phyloP scores from a whole-genome alignment of 805 yeast species.

The Ascoidea asiatica region DNA sequence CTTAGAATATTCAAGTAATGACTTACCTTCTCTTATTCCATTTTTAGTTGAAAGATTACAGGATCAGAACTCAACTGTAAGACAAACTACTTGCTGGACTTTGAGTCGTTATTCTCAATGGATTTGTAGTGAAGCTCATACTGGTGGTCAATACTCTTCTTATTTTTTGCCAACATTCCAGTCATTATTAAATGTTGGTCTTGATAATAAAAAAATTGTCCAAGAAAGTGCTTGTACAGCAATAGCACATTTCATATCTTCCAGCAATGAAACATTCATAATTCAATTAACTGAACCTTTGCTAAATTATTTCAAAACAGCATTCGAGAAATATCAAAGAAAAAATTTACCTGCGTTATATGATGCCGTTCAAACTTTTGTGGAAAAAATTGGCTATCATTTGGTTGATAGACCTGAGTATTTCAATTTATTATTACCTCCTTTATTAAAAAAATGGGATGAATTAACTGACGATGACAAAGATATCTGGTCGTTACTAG shows the following conservation, averaged over 20 bases:
- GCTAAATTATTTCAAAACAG: constrained; percentile 53
- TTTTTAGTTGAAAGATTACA: constrained; percentile 67
- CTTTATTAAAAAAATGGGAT: constrained; percentile 75
- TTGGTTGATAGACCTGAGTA: constrained; percentile 43
- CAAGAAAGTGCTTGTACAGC: constrained; percentile 92
- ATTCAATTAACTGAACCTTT: constrained; percentile 53
- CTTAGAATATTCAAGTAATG: constrained; percentile 51
- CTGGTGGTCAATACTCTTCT: constrained; percentile 46
- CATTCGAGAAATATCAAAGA: constrained; percentile 69
- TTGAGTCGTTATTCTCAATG: constrained; percentile 73
- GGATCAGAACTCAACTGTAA: constrained; percentile 70
- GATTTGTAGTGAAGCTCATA: constrained; percentile 60
- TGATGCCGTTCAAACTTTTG: constrained; percentile 84
- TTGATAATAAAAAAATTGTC: constrained; percentile 83
- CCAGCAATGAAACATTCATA: constrained; percentile 48
- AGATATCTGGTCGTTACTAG: constrained; percentile 83
- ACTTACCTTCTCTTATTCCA: constrained; percentile 72
- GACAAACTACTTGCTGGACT: constrained; percentile 96
- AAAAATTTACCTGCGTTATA: constrained; percentile 72
- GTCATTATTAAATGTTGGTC: constrained; percentile 57
- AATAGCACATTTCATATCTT: constrained; percentile 71
- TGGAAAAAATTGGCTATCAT: constrained; percentile 56
- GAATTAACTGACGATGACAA: constrained; percentile 60
- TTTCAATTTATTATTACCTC: constrained; percentile 59
- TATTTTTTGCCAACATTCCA: constrained; percentile 70